A percentile compares a stretch with the other conserved stretches of the same genome.
Evolutionary conservation across 306 rosid genomes (phyloP).

Genomic region (Psophocarpus tetragonolobus): DNA sequence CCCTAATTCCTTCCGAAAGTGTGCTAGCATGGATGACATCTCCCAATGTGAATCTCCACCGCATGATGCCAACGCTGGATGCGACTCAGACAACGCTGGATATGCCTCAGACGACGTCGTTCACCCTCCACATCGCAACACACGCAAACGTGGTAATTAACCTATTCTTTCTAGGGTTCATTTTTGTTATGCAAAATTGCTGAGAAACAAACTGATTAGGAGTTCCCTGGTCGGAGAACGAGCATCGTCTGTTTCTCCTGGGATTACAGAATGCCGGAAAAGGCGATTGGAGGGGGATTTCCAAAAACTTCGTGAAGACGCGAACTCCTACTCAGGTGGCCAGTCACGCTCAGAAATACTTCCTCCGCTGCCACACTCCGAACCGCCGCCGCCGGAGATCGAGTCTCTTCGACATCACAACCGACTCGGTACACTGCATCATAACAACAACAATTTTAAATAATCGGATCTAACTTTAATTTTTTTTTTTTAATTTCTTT

Average conservation of each 20-base stretch:
- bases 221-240: background rate
- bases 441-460: background rate
- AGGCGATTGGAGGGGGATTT: conserved; percentile 5
- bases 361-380: background rate
- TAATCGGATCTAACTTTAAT: background rate
- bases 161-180: no score
- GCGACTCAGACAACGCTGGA: background rate
- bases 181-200: no score
- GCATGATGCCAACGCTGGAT: background rate
- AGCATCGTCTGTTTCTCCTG: background rate
- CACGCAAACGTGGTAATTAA: background rate
- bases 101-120: conserved; percentile 5
- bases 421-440: background rate
- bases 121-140: background rate
- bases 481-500: background rate
- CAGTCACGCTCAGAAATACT: background rate
- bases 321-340: background rate
- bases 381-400: conserved; percentile 9
- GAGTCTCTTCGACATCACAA: background rate
- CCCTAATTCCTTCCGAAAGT: background rate
- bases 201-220: no score
- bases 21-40: background rate
- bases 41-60: background rate
- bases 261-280: background rate
- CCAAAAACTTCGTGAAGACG: background rate